Evolutionary conservation across 2,329 filamentous ascomycete species (phyloP).

Genomic region (Magnaporthiopsis rhizophila): DNA sequence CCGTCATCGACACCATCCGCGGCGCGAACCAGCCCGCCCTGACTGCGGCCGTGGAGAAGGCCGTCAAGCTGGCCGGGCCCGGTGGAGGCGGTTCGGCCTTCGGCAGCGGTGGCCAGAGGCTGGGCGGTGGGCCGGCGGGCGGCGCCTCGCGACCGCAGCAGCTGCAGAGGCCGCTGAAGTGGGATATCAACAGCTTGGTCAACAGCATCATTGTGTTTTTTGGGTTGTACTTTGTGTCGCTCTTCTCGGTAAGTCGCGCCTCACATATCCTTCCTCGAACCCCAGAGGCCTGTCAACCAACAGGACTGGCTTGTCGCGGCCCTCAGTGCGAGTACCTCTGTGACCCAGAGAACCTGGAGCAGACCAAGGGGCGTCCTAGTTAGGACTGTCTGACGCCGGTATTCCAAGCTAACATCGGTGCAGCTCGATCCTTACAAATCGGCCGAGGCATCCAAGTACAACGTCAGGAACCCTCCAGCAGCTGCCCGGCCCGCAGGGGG

Average conservation of each 20-base stretch:
- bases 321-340: background rate
- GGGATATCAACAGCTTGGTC: conserved; percentile 35
- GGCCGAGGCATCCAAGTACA: conserved; percentile 52
- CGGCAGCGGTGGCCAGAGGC: conserved; percentile 46
- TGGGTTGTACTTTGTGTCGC: conserved; percentile 52
- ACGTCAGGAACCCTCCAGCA: conserved; percentile 35
- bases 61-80: conserved; percentile 43
- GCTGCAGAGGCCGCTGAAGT: conserved; percentile 13
- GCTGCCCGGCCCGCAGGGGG: conserved; percentile 15
- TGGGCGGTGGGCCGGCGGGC: conserved; percentile 31
- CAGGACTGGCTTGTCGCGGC: background rate
- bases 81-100: conserved; percentile 40
- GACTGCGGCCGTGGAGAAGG: conserved; percentile 66
- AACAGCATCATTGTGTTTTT: conserved; percentile 46
- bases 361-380: too few relatives aligned
- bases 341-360: too few relatives aligned
- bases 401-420: background rate
- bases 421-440: conserved; percentile 56
- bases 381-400: too few relatives aligned
- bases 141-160: conserved; percentile 11
- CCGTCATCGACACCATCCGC: conserved; percentile 65
- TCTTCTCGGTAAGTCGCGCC: conserved; percentile 47
- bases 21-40: conserved; percentile 76
- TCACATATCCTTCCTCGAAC: background rate
- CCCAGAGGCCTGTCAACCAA: background rate